Conservation (phyloP, 257 asterid species). For the Striga asiatica region DNA sequence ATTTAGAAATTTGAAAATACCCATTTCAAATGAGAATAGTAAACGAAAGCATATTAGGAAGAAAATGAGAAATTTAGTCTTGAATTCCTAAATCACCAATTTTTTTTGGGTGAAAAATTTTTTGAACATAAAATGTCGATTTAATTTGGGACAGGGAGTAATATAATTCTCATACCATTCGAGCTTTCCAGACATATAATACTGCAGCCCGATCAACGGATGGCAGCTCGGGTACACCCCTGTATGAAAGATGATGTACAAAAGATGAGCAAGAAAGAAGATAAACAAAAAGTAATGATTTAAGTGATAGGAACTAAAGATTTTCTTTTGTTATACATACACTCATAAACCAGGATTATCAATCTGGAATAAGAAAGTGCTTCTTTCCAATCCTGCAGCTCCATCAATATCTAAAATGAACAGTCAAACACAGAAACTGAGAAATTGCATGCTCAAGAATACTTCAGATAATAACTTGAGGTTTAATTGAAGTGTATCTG, state of each 20-base stretch:
- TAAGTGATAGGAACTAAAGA: background rate
- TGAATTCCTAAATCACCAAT: no score
- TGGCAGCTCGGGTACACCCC: constrained; percentile 69
- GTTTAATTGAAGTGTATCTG: no score
- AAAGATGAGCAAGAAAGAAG: background rate
- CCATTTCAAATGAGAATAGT: no score
- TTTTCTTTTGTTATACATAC: constrained; percentile 48
- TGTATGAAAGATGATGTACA: constrained; percentile 16
- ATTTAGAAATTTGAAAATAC: no score
- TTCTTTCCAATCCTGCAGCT: constrained; percentile 67
- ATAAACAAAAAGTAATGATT: background rate
- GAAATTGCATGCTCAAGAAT: no score
- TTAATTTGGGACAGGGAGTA: background rate
- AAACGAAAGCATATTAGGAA: no score
- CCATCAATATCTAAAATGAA: constrained; percentile 50
- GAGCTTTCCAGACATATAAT: constrained; percentile 76
- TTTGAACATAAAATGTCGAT: no score
- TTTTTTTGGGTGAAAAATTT: no score
- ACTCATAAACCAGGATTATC: constrained; percentile 59
- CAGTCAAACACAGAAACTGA: no score
- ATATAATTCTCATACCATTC: constrained; percentile 81
- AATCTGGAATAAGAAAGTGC: constrained; percentile 63
- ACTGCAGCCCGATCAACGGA: constrained; percentile 86
- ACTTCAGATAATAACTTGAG: background rate
- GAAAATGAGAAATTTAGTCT: no score